Evolutionary conservation across 1,139 yeast species (phyloP), one percentile per base, ranked within the genome.

Genomic region (Hansenula lynferdii): DNA sequence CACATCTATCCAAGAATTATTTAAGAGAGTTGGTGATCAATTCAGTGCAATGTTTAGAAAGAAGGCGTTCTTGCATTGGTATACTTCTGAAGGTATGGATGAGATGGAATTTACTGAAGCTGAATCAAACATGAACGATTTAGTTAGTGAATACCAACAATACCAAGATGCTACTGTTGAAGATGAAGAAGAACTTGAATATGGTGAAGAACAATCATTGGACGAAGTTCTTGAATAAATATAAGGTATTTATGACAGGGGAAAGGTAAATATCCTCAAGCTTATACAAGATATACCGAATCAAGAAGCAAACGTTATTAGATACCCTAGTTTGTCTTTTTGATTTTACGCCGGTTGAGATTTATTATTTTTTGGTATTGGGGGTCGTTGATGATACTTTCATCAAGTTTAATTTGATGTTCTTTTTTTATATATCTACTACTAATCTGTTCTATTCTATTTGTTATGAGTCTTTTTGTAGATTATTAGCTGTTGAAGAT

Each of bases 51-150:
- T 90, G 98, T 90, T 89, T 73, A 80, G 90, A 61, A 92, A 90
- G 82, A 87, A 97, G 68, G 98, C 98, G 42, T 90, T 92, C 63
- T 97, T 90, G 51, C 98, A 90, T 73, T 90, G 97, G 97, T 90
- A 89, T 61, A 97, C 92, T 42, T 96, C 97, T 60, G 95, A 85
- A 67, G 95, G 95, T 69, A 85, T 85, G 95, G 95, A 85, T 62
- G 95, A 85, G 65, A 92, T 94, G 58, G 95, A 85, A 65, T 85
- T 85, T 65, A 78, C 85, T 42, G 95, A 85, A 68, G 95, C 95
- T 42, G 84, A 94, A 67, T 94, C 85, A 63, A 90, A 92, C 63
- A 79, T 92, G 69, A 96, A 97, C 52, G 96, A 97, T 46, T 78
- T 92, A 61, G 98, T 92, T 69, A 85, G 92, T 67, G 98, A 92